Conservation (phyloP, 2,329 filamentous ascomycete genomes). For the Fusarium equiseti region DNA sequence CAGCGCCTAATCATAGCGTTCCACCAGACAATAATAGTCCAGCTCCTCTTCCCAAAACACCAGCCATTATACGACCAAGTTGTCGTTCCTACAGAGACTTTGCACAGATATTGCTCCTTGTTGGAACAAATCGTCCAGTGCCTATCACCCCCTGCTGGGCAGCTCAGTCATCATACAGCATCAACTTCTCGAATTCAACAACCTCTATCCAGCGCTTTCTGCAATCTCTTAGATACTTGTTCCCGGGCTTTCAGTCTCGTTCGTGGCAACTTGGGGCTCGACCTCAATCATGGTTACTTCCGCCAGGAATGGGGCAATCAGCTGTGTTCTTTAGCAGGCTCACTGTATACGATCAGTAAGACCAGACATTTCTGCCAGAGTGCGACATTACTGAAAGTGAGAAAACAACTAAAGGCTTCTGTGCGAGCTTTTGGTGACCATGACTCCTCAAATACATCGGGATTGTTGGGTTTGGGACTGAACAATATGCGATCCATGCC, state of each 20-base stretch:
- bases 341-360: conserved; percentile 47
- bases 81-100: conserved; percentile 37
- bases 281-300: conserved; percentile 39
- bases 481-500: conserved; percentile 36
- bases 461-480: conserved; percentile 33
- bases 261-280: conserved; percentile 31
- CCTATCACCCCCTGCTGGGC: conserved; percentile 38
- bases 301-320: conserved; percentile 42
- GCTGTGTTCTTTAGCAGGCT: conserved; percentile 43
- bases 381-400: conserved; percentile 39
- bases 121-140: conserved; percentile 48
- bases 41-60: conserved; percentile 50
- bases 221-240: conserved; percentile 50
- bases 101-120: conserved; percentile 49
- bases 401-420: conserved; percentile 49
- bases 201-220: conserved; percentile 47
- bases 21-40: conserved; percentile 52
- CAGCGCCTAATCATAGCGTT: conserved; percentile 47
- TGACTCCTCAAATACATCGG: conserved; percentile 35
- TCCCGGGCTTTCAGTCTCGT: conserved; percentile 48
- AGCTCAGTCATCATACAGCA: conserved; percentile 37
- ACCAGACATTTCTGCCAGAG: conserved; percentile 48
- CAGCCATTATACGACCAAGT: conserved; percentile 37
- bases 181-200: conserved; percentile 39
- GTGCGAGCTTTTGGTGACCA: conserved; percentile 38